Percentiles rank a stretch among this genome's conserved stretches.
These are phyloP conservation scores for Ganoderma leucocontextum DNA, from an alignment of 1,284 basidiomycete species.

Conservation along the genomic window DNA sequence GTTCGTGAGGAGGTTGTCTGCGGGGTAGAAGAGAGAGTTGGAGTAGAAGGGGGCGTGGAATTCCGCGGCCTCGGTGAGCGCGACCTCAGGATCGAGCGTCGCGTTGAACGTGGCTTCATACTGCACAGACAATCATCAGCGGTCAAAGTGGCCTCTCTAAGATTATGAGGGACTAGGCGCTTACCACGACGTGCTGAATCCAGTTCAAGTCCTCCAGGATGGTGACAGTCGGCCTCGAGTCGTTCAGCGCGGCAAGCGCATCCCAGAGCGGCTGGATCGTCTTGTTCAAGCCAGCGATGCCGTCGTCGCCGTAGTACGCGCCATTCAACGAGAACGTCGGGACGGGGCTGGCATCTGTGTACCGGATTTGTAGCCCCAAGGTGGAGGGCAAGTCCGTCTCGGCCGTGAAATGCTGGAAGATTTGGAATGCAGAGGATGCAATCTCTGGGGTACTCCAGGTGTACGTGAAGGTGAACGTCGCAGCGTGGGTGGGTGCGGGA, in stretches of 20 bases:
- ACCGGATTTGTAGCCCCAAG: not conserved
- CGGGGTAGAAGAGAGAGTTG: conserved; percentile 8
- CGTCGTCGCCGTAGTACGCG: conserved; percentile 7
- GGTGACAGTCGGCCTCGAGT: conserved; percentile 2
- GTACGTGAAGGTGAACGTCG: conserved; percentile 5
- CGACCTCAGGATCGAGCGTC: not conserved
- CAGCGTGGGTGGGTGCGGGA: conserved; percentile 2
- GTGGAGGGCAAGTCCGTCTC: not conserved
- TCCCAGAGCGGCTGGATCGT: conserved; percentile 9
- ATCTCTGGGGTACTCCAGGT: conserved; percentile 8
- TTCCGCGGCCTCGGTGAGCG: conserved; percentile 1
- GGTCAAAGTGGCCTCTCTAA: not conserved
- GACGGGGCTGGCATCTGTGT: not conserved
- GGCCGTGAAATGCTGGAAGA: not conserved
- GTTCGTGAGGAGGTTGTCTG: conserved; percentile 8
- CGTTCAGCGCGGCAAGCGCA: conserved; percentile 1
- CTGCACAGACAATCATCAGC: not conserved
- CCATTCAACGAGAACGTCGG: conserved; percentile 5
- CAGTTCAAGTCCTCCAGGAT: conserved; percentile 6
- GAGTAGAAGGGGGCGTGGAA: conserved; percentile 10
- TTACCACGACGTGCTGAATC: conserved; percentile 8
- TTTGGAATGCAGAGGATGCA: conserved; percentile 3
- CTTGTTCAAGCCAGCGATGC: conserved; percentile 5
- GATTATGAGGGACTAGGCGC: not conserved
- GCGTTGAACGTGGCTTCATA: not conserved